Percentiles rank a stretch among this genome's conserved stretches.
These are phyloP conservation scores for Eucalyptus regnans DNA, from an alignment of 345 rosid genomes.

Conservation along the genomic window DNA sequence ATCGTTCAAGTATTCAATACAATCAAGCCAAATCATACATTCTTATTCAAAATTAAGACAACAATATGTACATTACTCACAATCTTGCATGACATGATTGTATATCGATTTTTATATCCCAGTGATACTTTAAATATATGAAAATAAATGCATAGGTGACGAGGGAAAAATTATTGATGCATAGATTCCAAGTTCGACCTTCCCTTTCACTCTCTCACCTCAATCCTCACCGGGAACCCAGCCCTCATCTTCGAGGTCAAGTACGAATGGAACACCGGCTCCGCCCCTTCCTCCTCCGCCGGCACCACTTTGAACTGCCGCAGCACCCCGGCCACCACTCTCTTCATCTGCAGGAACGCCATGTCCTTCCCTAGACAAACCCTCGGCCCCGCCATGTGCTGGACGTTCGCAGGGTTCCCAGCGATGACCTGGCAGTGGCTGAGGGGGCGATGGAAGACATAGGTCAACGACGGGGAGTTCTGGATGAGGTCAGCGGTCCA, in stretches of 20 bases:
- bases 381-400: conserved; percentile 38
- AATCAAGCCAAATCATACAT: no score
- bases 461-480: conserved; percentile 30
- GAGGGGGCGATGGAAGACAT: conserved; percentile 11
- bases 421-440: conserved; percentile 17
- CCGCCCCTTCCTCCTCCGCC: background rate
- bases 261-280: background rate
- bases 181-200: background rate
- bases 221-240: background rate
- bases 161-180: no score
- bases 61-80: no score
- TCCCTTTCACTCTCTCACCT: background rate
- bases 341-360: background rate
- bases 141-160: no score
- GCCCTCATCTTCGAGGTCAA: background rate
- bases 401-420: conserved; percentile 37
- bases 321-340: background rate
- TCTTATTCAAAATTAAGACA: no score
- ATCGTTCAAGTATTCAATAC: no score
- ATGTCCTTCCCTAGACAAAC: background rate
- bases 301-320: background rate
- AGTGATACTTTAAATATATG: no score
- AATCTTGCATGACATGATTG: no score
- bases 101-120: no score
- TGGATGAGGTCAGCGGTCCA: conserved; percentile 35